Evolutionary conservation across 768 basidiomycete genomes (phyloP).

Genomic region (Pulveroboletus sp.): DNA sequence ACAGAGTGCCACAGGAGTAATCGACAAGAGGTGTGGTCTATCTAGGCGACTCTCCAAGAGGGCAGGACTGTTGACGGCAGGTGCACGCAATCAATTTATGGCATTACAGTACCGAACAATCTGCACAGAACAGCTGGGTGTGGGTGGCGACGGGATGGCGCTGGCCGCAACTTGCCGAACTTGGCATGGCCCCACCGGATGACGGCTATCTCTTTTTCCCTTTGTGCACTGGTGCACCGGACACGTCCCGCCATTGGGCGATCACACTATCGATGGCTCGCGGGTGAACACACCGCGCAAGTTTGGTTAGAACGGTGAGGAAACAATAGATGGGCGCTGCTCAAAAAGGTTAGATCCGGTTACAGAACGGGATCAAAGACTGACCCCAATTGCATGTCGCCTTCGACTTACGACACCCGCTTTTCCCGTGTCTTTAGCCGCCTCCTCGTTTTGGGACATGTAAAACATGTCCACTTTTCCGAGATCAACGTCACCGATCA

Average conservation of each 20-base stretch:
- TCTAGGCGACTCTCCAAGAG: slow-evolving; percentile 11
- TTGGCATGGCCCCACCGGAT: slow-evolving; percentile 23
- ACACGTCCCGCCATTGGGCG: no score
- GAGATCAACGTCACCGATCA: slow-evolving; percentile 29
- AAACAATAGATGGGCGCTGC: background rate
- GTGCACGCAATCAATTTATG: slow-evolving; percentile 10
- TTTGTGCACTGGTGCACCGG: background rate
- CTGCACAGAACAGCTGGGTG: background rate
- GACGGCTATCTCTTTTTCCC: slow-evolving; percentile 16
- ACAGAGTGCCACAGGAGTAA: no score
- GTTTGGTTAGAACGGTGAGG: background rate
- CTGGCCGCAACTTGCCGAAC: slow-evolving; percentile 11
- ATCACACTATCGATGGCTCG: background rate
- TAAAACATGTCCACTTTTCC: slow-evolving; percentile 25
- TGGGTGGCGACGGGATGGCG: slow-evolving; percentile 9
- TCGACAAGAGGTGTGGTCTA: background rate
- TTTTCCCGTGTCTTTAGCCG: slow-evolving; percentile 33
- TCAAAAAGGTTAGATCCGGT: slow-evolving; percentile 17
- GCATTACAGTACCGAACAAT: slow-evolving; percentile 12
- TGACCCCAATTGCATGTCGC: slow-evolving; percentile 26
- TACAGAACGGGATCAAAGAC: slow-evolving; percentile 12
- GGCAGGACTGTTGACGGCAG: slow-evolving; percentile 11
- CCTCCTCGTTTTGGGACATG: slow-evolving; percentile 22
- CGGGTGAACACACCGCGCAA: background rate
- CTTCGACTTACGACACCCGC: slow-evolving; percentile 37